Base-by-base conservation (phyloP, 306 rosid genomes). In the Ammopiptanthus mongolicus region DNA sequence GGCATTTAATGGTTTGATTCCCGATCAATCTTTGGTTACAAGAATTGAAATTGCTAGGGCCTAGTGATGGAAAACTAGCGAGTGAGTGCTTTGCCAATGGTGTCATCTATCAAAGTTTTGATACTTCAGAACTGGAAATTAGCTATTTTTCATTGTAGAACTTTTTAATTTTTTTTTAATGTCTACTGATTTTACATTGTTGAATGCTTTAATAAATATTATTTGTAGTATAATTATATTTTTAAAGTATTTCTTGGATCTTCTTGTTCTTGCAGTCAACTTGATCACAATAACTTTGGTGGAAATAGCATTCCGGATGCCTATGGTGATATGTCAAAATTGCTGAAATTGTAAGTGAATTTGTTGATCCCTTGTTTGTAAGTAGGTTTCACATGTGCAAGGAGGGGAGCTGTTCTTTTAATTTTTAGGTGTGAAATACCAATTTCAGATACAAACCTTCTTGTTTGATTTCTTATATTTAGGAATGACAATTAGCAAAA, bases 201-300 rank as follows among this genome's bases (percentile, higher is more conserved):
- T 14, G 44, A 7, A 6, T 66, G 67, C 18, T 65, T 51, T n/a
- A 15, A 29, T 22, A 60, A 36, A 52, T 44, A 4, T 46, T 61
- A 9, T 17, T 51, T 59, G 44, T 52, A 33, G 21, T 57, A 11
- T 50, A 44, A 13, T 66, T 25, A 17, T 48, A 60, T 41, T 78
- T 42, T 51, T 44, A 19, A 69, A 63, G 37, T 59, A 29, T 47
- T 83, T 67, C 59, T 58, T 51, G 36, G 47, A 46, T 71, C 42
- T 74, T 85, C 65, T 65, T 84, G 59, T 58, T 68, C 72, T 81
- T 87, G 88, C 89, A 95, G 98, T 70, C 98, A 95, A 76, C 87
- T 92, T 70, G 98, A 95, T 84, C 91, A 91, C 86, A 95, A 95
- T 83, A 81, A 95, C 85, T 91, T 95, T 48, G 73, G 18, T 0